A percentile compares a stretch with the other conserved stretches of the same genome.
These are phyloP conservation scores for Sporothrix pallida DNA, from an alignment of 2,329 filamentous ascomycete genomes.

Conservation along the genomic window DNA sequence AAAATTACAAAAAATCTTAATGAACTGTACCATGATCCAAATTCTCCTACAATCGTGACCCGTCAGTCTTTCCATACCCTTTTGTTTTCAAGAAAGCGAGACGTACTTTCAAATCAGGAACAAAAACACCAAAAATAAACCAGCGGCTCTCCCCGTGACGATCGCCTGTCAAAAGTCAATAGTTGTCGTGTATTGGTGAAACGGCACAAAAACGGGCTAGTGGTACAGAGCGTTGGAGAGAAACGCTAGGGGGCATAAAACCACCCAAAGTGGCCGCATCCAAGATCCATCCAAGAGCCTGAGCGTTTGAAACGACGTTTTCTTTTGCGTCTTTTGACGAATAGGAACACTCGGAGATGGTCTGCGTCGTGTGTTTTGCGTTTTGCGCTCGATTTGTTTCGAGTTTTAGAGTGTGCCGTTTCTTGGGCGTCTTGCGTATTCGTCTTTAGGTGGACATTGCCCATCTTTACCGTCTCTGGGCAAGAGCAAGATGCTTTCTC, in stretches of 20 bases:
- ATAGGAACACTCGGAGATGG: too few relatives aligned
- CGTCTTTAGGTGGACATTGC: too few relatives aligned
- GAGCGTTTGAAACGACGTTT: not conserved
- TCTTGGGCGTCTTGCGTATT: not conserved
- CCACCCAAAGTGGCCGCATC: not conserved
- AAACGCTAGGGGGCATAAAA: not conserved
- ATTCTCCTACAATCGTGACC: not conserved
- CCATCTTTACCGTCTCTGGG: too few relatives aligned
- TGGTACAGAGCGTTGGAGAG: not conserved
- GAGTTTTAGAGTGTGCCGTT: not conserved
- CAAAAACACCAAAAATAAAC: too few relatives aligned
- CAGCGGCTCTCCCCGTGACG: not conserved
- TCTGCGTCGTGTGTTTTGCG: not conserved
- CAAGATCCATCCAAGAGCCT: not conserved
- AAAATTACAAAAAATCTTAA: too few relatives aligned
- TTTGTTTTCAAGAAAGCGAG: not conserved
- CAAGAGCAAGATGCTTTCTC: not conserved
- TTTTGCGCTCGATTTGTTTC: not conserved
- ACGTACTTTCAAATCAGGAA: too few relatives aligned
- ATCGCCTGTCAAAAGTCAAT: not conserved
- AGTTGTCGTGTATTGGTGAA: slow-evolving; percentile 11
- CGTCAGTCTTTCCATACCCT: not conserved
- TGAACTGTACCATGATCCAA: not conserved
- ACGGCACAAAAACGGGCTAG: not conserved
- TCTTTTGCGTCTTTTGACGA: not conserved